Evolutionary conservation across 768 basidiomycete species (phyloP), one percentile per base, ranked within the genome.

Genomic region (Fistulinella prunicolor): DNA sequence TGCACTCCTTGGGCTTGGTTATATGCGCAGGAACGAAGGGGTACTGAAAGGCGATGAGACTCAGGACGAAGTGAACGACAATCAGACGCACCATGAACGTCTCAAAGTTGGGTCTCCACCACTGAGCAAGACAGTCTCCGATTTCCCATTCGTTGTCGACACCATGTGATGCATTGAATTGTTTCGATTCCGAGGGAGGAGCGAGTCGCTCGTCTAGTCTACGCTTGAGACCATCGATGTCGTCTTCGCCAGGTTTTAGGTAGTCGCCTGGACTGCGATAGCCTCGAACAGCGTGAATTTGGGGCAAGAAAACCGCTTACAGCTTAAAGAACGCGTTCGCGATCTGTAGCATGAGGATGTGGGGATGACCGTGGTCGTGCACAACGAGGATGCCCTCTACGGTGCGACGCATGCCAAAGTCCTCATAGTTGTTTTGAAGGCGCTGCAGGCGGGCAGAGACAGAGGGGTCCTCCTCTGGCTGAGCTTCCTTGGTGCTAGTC

Each of bases 261-360:
- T 98, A 98, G 70, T 97, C 94, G n/a, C 96, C 96, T 4, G 96
- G 96, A 13, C 93, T 94, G 52, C 16, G 26, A 38, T 22, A 8
- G 5, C 10, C 4, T 44, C 35, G 39, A 9, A 35, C 7, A 5
- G 24, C 37, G 24, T 10, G 29, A 1, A 23, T 3, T 13, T 12
- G 24, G 20, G 12, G 14, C 14, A 0, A 16, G 35, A 21, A 8
- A 12, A 24, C 36, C n/a, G 74, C 87, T 60, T 59, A 93, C 92
- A 99, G 82, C 69, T 98, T 97, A 79, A 97, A 98, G 70, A 98
- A 99, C 14, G 94, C 93, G 66, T 96, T 97, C 19, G 94, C 96
- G 63, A 99, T 96, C 64, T 98, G 96, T 6, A 97, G 80, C 86
- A 98, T 94, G 56, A 99, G 82, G 52, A 98, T 92, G 61, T 99